phyloP scores from a whole-genome alignment of 176 grass and related monocot genomes.

The Sorghum bicolor region Sorghum_bicolor_NCBIv3 NC_012876.2:57689501-57690000 shows the following conservation, averaged over 20 bases:
- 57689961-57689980: conserved; percentile 98
- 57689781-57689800: background rate
- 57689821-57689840: conserved; percentile 2
- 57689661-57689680: conserved; percentile 83
- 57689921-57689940: conserved; percentile 61
- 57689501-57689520: background rate
- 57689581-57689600: conserved; percentile 94
- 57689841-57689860: background rate
- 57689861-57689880: conserved; percentile 9
- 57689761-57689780: conserved; percentile 20
- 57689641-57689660: conserved; percentile 87
- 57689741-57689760: background rate
- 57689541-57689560: background rate
- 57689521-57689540: conserved; percentile 20
- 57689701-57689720: conserved; percentile 52
- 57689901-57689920: conserved; percentile 11
- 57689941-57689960: conserved; percentile 90
- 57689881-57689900: conserved; percentile 14
- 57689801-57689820: conserved; percentile 4
- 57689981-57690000: conserved; percentile 94
- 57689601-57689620: conserved; percentile 95
- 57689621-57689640: conserved; percentile 97
- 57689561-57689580: conserved; percentile 14
- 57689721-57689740: background rate
- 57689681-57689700: conserved; percentile 95